A percentile compares a stretch with the other conserved stretches of the same genome.
Conservation (phyloP, 257 asterid genomes). For the Solanum chiquidenum region DNA sequence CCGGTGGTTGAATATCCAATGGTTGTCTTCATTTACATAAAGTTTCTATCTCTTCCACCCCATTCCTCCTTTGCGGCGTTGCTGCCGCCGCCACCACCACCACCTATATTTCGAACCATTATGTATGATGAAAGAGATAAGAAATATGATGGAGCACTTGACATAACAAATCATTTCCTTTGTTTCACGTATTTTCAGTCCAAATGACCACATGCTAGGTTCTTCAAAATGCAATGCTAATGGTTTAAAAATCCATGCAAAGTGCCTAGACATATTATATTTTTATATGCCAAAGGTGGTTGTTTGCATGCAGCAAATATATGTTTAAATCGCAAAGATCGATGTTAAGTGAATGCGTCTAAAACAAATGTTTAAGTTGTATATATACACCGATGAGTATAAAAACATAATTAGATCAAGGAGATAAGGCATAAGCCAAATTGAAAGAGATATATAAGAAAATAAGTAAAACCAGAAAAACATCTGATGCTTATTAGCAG, state of each 20-base stretch:
- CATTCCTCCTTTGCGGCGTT: neutral
- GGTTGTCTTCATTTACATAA: neutral
- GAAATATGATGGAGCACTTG: neutral
- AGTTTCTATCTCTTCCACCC: neutral
- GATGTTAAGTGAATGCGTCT: neutral
- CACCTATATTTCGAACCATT: neutral
- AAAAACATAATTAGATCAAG: neutral
- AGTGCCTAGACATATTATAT: neutral
- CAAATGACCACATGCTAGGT: neutral
- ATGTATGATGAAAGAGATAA: neutral
- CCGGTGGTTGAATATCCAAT: neutral
- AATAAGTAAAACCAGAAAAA: neutral
- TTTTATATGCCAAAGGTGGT: neutral
- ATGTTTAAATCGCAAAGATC: neutral
- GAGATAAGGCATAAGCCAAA: neutral
- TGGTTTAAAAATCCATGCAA: neutral
- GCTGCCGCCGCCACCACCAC: neutral
- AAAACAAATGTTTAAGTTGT: neutral
- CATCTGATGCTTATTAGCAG: neutral
- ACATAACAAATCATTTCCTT: neutral
- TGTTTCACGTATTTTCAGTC: neutral
- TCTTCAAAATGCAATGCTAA: neutral
- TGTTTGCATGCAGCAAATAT: neutral
- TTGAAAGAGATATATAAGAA: neutral
- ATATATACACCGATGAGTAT: neutral